Evolutionary conservation across 768 basidiomycete species (phyloP).

Genomic region (Suillus variegatus): DNA sequence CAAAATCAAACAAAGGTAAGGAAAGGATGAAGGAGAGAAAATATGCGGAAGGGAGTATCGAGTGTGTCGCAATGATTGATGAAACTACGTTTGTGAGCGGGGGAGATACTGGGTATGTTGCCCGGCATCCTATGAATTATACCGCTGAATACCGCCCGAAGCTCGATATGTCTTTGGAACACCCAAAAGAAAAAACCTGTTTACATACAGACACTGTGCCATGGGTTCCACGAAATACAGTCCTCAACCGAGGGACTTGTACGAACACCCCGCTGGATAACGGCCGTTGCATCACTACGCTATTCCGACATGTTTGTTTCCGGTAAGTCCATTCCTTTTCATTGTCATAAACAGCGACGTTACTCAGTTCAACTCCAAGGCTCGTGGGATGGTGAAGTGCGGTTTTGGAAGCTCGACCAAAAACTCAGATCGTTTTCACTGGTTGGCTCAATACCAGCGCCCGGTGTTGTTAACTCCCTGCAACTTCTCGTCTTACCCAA

Average conservation of each 20-base stretch:
- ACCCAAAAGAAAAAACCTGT: conserved; percentile 94
- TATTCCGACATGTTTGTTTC: conserved; percentile 93
- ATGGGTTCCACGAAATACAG: conserved; percentile 74
- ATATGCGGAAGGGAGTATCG: conserved; percentile 89
- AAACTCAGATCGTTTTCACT: conserved; percentile 77
- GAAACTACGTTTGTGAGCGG: conserved; percentile 91
- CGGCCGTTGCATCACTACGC: conserved; percentile 74
- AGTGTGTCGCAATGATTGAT: conserved; percentile 93
- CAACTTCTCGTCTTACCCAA: conserved; percentile 67
- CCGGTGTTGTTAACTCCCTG: conserved; percentile 88
- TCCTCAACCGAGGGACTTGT: conserved; percentile 77
- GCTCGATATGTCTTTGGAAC: conserved; percentile 91
- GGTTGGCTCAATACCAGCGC: conserved; percentile 61
- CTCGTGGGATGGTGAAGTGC: conserved; percentile 90
- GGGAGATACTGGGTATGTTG: conserved; percentile 90
- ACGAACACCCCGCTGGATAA: conserved; percentile 88
- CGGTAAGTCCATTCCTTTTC: conserved; percentile 47
- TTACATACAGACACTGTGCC: conserved; percentile 83
- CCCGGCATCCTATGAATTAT: conserved; percentile 6
- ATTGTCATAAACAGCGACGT: not conserved
- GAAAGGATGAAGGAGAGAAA: conserved; percentile 41
- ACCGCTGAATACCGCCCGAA: conserved; percentile 1
- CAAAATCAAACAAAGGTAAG: conserved; percentile 33
- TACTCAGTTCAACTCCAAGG: conserved; percentile 48
- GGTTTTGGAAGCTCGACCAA: conserved; percentile 87